Conservation (phyloP, 225 moss, liverwort and hornwort species). For the Lunularia cruciata region DNA sequence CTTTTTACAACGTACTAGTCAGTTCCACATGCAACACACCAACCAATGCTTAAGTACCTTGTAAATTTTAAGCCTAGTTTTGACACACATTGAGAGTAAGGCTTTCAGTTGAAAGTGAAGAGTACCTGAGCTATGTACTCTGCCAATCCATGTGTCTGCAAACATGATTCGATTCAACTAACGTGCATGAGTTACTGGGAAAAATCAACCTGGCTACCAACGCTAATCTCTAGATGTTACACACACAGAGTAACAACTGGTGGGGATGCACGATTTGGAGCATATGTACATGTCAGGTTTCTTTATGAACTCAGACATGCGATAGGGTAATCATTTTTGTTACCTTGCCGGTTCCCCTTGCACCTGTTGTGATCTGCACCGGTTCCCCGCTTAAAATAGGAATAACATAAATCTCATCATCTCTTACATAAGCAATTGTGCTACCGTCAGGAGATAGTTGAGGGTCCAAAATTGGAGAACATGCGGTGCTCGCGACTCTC, state of each 20-base stretch:
- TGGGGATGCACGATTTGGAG: too few relatives aligned
- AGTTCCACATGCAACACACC: neutral
- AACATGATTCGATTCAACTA: conserved; percentile 8
- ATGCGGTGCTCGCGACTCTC: conserved; percentile 79
- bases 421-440: conserved; percentile 84
- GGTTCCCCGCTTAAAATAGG: conserved; percentile 68
- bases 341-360: conserved; percentile 94
- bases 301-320: too few relatives aligned
- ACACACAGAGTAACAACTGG: too few relatives aligned
- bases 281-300: too few relatives aligned
- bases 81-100: neutral
- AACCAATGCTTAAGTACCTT: neutral
- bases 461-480: conserved; percentile 92
- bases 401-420: conserved; percentile 81
- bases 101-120: neutral
- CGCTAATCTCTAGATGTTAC: too few relatives aligned
- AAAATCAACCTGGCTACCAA: too few relatives aligned
- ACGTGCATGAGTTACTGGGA: neutral
- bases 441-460: conserved; percentile 96
- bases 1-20: neutral
- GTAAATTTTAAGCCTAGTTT: neutral
- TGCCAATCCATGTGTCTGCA: conserved; percentile 98
- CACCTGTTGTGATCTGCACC: conserved; percentile 80
- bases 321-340: too few relatives aligned
- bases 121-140: conserved; percentile 99